Percentiles rank a stretch among this genome's conserved stretches.
Conservation (phyloP, 805 yeast genomes). For the Kluyveromyces lactis region DNA sequence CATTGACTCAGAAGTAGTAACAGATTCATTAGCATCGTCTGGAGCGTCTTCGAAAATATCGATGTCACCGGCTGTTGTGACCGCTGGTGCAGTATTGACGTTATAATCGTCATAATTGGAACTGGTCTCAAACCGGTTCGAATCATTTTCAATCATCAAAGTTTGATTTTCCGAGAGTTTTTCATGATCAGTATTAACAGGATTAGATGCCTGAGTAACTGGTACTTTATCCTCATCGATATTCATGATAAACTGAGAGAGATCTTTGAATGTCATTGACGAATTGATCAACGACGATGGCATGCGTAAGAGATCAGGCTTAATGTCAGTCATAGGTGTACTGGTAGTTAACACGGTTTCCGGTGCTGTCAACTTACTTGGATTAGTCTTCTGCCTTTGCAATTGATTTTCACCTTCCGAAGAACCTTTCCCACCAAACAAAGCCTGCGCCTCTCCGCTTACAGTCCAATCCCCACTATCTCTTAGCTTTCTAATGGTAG, state of each 20-base stretch:
- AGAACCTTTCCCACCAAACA: neutral
- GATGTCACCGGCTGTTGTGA: constrained; percentile 9
- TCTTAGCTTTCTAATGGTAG: constrained; percentile 6
- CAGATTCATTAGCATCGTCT: constrained; percentile 19
- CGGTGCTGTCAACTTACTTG: neutral
- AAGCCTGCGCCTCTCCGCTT: neutral
- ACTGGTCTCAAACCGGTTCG: neutral
- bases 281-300: constrained; percentile 21
- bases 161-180: too few species aligned
- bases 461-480: constrained; percentile 11
- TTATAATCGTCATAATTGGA: constrained; percentile 2
- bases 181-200: too few species aligned
- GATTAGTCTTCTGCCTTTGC: constrained; percentile 1
- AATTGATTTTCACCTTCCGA: neutral
- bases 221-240: neutral
- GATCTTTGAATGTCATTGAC: constrained; percentile 23
- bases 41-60: constrained; percentile 28
- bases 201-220: too few species aligned
- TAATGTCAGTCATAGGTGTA: constrained; percentile 2
- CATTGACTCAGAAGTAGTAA: constrained; percentile 18
- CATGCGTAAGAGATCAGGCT: constrained; percentile 11
- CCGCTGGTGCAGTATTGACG: neutral
- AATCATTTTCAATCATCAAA: too few species aligned
- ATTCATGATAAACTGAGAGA: constrained; percentile 12
- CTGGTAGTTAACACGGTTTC: constrained; percentile 1